phyloP scores from a whole-genome alignment of 202 grass and related monocot species.

The Dendrocalamus latiflorus region DNA sequence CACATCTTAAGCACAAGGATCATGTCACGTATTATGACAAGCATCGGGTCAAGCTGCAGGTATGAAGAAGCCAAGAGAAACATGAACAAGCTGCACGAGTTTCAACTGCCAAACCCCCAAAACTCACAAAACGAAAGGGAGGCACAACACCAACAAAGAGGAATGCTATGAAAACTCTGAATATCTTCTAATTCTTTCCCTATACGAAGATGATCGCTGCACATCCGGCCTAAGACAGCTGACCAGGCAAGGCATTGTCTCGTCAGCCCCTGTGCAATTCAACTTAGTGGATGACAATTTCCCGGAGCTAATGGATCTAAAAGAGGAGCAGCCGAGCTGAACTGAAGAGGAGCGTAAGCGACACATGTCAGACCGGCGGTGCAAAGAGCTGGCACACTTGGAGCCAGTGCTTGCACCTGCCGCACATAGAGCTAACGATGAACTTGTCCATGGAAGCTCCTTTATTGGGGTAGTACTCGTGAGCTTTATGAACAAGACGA shows the following conservation, averaged over 20 bases:
- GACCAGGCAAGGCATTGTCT: slow-evolving; percentile 62
- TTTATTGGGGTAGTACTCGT: slow-evolving; percentile 56
- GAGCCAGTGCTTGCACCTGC: slow-evolving; percentile 35
- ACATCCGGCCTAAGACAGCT: slow-evolving; percentile 49
- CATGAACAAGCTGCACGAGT: slow-evolving; percentile 35
- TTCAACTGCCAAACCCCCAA: slow-evolving; percentile 35
- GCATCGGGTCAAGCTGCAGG: not conserved
- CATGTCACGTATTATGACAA: slow-evolving; percentile 2
- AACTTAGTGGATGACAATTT: slow-evolving; percentile 63
- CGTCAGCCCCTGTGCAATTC: slow-evolving; percentile 59
- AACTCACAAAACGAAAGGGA: slow-evolving; percentile 28
- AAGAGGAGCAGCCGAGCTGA: slow-evolving; percentile 70
- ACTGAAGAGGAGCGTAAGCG: slow-evolving; percentile 46
- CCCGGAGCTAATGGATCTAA: slow-evolving; percentile 45
- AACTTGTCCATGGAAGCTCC: slow-evolving; percentile 66
- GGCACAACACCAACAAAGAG: slow-evolving; percentile 25
- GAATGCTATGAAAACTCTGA: slow-evolving; percentile 42
- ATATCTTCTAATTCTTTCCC: slow-evolving; percentile 55
- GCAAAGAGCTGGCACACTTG: not conserved
- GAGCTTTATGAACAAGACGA: slow-evolving; percentile 66
- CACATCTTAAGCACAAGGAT: not conserved
- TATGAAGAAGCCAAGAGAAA: slow-evolving; percentile 3
- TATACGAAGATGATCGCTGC: slow-evolving; percentile 53
- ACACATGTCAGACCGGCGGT: slow-evolving; percentile 2
- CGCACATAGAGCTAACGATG: slow-evolving; percentile 48